Evolutionary conservation across 805 yeast species (phyloP).

Genomic region (Candida nitratophila): DNA sequence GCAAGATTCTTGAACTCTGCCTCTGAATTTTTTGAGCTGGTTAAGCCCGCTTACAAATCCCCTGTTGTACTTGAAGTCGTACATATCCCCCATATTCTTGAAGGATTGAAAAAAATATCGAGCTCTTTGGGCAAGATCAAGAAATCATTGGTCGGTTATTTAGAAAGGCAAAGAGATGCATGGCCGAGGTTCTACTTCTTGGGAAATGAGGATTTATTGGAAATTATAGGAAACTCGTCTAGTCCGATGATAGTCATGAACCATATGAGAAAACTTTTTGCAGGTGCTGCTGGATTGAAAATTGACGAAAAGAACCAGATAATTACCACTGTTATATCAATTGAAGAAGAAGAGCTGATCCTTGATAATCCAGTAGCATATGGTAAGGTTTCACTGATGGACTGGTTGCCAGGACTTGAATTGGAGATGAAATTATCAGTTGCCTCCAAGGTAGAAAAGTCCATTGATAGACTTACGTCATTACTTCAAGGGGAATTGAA

Average conservation of each 20-base stretch:
- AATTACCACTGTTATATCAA: constrained; percentile 44
- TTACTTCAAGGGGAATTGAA: too few relatives aligned
- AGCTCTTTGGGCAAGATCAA: constrained; percentile 55
- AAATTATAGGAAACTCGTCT: constrained; percentile 62
- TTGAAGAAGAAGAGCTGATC: constrained; percentile 52
- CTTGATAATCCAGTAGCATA: constrained; percentile 36
- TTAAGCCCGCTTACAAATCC: constrained; percentile 42
- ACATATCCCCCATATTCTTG: constrained; percentile 39
- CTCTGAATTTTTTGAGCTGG: constrained; percentile 47
- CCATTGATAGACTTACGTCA: constrained; percentile 9
- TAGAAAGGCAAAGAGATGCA: constrained; percentile 69
- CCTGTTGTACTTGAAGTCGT: constrained; percentile 50
- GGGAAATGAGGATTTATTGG: constrained; percentile 86
- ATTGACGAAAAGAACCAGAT: constrained; percentile 21
- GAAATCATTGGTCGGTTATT: constrained; percentile 63
- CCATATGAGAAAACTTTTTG: constrained; percentile 65
- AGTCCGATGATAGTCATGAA: constrained; percentile 41
- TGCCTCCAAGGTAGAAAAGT: constrained; percentile 15
- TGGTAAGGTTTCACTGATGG: constrained; percentile 40
- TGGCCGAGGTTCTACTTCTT: constrained; percentile 83
- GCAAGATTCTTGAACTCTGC: constrained; percentile 58
- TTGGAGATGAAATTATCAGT: constrained; percentile 42
- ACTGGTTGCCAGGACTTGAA: constrained; percentile 62
- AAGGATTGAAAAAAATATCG: constrained; percentile 39
- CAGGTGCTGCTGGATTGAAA: constrained; percentile 46